phyloP scores from a whole-genome alignment of 768 basidiomycete genomes.

The Pilatotrama ljubarskyi region DNA sequence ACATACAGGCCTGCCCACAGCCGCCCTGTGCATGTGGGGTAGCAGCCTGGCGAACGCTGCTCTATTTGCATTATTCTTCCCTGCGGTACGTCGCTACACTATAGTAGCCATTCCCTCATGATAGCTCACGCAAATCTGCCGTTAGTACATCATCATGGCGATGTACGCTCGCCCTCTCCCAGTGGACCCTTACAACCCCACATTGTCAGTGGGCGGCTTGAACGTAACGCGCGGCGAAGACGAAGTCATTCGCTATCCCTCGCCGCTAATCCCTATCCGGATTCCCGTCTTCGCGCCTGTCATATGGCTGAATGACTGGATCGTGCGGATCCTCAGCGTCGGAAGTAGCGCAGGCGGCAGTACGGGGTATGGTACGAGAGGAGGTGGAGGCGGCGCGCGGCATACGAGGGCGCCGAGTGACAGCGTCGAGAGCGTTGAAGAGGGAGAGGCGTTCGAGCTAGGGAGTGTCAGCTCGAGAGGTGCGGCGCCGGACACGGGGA shows the following conservation, averaged over 20 bases:
- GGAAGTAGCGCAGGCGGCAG: conserved; percentile 35
- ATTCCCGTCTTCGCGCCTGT: conserved; percentile 75
- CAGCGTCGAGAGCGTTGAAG: conserved; percentile 60
- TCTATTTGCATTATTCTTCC: conserved; percentile 80
- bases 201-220: conserved; percentile 25
- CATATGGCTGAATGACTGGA: conserved; percentile 70
- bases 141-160: conserved; percentile 84
- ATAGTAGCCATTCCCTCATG: neutral
- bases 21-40: conserved; percentile 71
- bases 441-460: conserved; percentile 46
- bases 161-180: conserved; percentile 77
- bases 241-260: conserved; percentile 59
- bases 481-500: conserved; percentile 6
- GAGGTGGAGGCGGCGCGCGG: neutral
- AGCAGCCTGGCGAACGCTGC: conserved; percentile 79
- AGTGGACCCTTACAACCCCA: conserved; percentile 71
- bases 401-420: conserved; percentile 37
- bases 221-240: conserved; percentile 20
- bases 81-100: conserved; percentile 52
- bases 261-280: conserved; percentile 78
- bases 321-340: conserved; percentile 63
- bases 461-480: neutral
- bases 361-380: conserved; percentile 25
- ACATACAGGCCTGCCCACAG: conserved; percentile 62
- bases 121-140: neutral